These are phyloP conservation scores for Penicillium samsonianum DNA, from an alignment of 495 filamentous ascomycete species.

Conservation along the genomic window DNA sequence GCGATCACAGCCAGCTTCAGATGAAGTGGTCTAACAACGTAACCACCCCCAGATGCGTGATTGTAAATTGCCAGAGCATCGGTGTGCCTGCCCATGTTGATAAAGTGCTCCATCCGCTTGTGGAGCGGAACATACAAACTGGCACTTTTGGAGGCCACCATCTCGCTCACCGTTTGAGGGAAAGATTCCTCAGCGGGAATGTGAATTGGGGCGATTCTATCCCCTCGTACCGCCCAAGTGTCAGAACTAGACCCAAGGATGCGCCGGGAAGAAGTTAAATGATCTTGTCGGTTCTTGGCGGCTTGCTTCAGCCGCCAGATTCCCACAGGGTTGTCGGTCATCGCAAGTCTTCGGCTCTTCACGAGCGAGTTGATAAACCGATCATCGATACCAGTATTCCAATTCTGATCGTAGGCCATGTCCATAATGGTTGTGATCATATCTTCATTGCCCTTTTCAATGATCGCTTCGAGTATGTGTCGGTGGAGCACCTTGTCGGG, in stretches of 20 bases:
- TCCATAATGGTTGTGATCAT: slow-evolving; percentile 30
- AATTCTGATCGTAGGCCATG: slow-evolving; percentile 34
- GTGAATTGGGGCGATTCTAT: slow-evolving; percentile 21
- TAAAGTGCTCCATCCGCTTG: slow-evolving; percentile 40
- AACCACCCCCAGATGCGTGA: slow-evolving; percentile 29
- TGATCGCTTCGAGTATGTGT: slow-evolving; percentile 44
- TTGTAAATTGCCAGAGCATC: slow-evolving; percentile 33
- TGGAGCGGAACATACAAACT: slow-evolving; percentile 38
- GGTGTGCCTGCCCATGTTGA: slow-evolving; percentile 38
- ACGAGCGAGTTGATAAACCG: slow-evolving; percentile 32
- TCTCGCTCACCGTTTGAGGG: slow-evolving; percentile 29
- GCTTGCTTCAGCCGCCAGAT: slow-evolving; percentile 49
- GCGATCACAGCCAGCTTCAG: slow-evolving; percentile 42
- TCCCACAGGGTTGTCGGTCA: slow-evolving; percentile 40
- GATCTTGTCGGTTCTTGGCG: slow-evolving; percentile 36
- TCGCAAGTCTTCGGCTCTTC: slow-evolving; percentile 31
- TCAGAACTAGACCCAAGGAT: slow-evolving; percentile 35
- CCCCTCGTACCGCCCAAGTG: slow-evolving; percentile 14
- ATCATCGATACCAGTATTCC: slow-evolving; percentile 37
- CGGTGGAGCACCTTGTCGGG: slow-evolving; percentile 45
- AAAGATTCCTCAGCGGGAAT: slow-evolving; percentile 21
- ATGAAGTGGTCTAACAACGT: slow-evolving; percentile 35
- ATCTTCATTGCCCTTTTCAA: slow-evolving; percentile 40
- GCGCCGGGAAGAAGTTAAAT: slow-evolving; percentile 37
- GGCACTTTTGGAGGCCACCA: slow-evolving; percentile 30